These are phyloP conservation scores for Dendrobium nobile DNA, from an alignment of 106 monocot genomes.

Conservation along the genomic window DNA sequence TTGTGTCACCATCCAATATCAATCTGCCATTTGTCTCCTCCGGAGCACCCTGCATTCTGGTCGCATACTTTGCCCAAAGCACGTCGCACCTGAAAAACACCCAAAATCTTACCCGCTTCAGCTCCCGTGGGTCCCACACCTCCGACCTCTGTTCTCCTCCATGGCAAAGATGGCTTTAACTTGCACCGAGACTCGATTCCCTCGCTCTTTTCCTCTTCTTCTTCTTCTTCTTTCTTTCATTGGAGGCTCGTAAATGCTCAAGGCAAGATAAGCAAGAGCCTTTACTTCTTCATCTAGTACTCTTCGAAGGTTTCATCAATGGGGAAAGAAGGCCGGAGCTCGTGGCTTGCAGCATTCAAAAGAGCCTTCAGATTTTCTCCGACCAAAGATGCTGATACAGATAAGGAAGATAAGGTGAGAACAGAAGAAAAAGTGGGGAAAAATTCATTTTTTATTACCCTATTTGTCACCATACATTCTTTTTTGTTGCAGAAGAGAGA, in stretches of 20 bases:
- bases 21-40: background rate
- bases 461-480: background rate
- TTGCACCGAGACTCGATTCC: background rate
- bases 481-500: constrained; percentile 48
- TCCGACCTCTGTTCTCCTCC: background rate
- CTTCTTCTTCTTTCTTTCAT: background rate
- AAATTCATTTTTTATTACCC: background rate
- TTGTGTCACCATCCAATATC: background rate
- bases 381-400: constrained; percentile 44
- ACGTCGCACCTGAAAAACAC: background rate
- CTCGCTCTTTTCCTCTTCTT: background rate
- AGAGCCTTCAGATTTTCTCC: constrained; percentile 88
- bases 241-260: background rate
- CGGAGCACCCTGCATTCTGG: background rate
- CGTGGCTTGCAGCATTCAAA: constrained; percentile 90
- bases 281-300: background rate
- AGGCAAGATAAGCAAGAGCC: background rate
- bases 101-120: background rate
- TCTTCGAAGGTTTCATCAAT: constrained; percentile 22
- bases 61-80: background rate
- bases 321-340: constrained; percentile 75
- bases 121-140: background rate
- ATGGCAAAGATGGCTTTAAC: background rate
- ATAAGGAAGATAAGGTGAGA: background rate
- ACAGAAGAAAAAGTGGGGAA: constrained; percentile 4